A percentile compares a stretch with the other conserved stretches of the same genome.
These are phyloP conservation scores for Yamadazyma insecticola DNA, from an alignment of 805 yeast species.

Conservation along the genomic window DNA sequence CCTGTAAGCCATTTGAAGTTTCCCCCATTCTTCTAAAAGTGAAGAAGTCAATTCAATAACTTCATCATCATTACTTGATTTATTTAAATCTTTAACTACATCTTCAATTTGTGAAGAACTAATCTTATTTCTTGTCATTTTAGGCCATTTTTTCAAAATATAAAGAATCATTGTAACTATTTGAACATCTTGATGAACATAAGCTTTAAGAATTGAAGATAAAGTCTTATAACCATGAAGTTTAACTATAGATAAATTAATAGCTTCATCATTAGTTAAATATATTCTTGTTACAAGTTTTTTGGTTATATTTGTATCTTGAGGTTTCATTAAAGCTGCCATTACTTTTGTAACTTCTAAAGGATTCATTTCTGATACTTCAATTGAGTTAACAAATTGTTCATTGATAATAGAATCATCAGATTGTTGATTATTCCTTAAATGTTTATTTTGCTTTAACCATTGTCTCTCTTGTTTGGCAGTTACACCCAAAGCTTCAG, in stretches of 20 bases:
- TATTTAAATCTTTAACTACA: slow-evolving; percentile 43
- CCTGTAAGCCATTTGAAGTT: slow-evolving; percentile 74
- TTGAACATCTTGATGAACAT: slow-evolving; percentile 20
- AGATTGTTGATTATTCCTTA: slow-evolving; percentile 44
- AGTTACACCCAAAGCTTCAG: slow-evolving; percentile 81
- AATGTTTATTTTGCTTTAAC: slow-evolving; percentile 55
- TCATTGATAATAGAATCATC: slow-evolving; percentile 58
- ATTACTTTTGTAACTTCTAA: slow-evolving; percentile 63
- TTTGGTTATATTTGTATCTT: slow-evolving; percentile 58
- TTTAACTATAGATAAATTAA: slow-evolving; percentile 59
- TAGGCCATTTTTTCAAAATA: slow-evolving; percentile 50
- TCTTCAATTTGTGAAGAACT: slow-evolving; percentile 68
- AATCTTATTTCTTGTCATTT: slow-evolving; percentile 73
- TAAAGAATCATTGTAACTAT: slow-evolving; percentile 48
- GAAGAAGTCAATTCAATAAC: slow-evolving; percentile 33
- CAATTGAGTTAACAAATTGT: slow-evolving; percentile 58
- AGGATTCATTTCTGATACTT: slow-evolving; percentile 46
- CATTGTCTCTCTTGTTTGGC: slow-evolving; percentile 66
- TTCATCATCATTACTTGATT: slow-evolving; percentile 17
- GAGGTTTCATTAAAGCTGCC: slow-evolving; percentile 74
- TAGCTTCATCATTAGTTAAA: slow-evolving; percentile 44
- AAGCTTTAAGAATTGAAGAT: slow-evolving; percentile 50
- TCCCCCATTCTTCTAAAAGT: slow-evolving; percentile 65
- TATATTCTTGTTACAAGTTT: slow-evolving; percentile 67
- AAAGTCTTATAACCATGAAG: slow-evolving; percentile 86